Conservation (phyloP, 352 stramenopile genomes). For the Globisporangium megalacanthum region DNA sequence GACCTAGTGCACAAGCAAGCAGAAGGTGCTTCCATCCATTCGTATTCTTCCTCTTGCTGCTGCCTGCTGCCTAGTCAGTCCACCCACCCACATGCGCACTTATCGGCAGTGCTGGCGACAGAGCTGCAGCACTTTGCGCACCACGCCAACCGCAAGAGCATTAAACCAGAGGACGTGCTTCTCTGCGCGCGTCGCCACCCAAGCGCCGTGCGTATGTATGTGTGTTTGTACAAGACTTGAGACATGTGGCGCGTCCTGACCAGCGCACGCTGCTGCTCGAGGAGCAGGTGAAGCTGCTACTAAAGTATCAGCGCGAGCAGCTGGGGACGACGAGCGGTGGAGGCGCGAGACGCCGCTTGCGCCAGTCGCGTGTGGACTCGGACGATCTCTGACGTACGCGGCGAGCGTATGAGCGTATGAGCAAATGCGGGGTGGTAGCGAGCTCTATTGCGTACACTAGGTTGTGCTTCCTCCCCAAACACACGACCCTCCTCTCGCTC, state of each 20-base stretch:
- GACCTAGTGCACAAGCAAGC: constrained; percentile 61
- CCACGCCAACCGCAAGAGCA: constrained; percentile 65
- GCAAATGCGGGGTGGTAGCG: no score
- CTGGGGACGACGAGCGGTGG: constrained; percentile 12
- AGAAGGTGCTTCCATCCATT: constrained; percentile 27
- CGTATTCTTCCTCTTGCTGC: background rate
- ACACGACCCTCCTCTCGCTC: background rate
- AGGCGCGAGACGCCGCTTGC: constrained; percentile 17
- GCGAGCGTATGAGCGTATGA: background rate
- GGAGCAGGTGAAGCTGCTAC: constrained; percentile 37
- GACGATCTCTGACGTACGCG: constrained; percentile 7
- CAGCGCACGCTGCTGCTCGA: background rate
- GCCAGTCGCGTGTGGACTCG: constrained; percentile 10
- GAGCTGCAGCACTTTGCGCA: constrained; percentile 73
- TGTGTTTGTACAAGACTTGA: background rate
- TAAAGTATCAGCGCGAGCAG: constrained; percentile 57
- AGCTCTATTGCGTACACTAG: background rate
- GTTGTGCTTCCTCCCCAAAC: background rate
- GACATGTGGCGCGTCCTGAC: background rate
- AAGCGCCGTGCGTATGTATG: constrained; percentile 26
- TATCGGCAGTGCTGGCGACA: constrained; percentile 48
- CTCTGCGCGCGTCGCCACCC: constrained; percentile 63
- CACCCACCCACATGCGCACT: background rate
- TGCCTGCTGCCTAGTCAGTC: background rate
- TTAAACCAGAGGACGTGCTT: constrained; percentile 67